Conservation (phyloP, 345 rosid species). For the Murraya koenigii region DNA sequence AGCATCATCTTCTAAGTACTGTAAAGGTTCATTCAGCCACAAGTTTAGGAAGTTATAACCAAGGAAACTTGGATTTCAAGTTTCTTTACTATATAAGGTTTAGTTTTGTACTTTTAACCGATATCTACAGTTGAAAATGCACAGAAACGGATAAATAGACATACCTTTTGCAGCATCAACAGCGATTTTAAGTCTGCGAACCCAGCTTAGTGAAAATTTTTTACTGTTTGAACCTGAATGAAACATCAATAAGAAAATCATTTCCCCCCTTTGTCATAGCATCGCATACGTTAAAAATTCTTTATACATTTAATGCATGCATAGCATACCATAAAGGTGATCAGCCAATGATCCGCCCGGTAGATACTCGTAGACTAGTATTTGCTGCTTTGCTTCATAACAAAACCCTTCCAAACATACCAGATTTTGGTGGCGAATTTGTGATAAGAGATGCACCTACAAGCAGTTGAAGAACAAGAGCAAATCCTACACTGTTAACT, state of each 20-base stretch:
- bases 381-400: constrained; percentile 75
- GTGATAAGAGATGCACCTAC: constrained; percentile 77
- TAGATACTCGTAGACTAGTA: constrained; percentile 84
- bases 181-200: constrained; percentile 82
- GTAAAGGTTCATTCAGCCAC: background rate
- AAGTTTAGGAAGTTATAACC: background rate
- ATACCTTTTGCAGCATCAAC: constrained; percentile 95
- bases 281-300: background rate
- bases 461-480: background rate
- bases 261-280: background rate
- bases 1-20: background rate
- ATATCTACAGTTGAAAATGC: background rate
- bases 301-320: background rate
- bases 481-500: background rate
- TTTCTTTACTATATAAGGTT: background rate
- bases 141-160: background rate
- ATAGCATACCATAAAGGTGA: constrained; percentile 72
- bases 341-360: constrained; percentile 86
- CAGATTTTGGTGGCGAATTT: constrained; percentile 80
- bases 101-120: background rate
- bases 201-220: constrained; percentile 72
- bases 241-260: background rate
- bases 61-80: background rate
- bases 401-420: constrained; percentile 88
- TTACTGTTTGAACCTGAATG: constrained; percentile 51